Evolutionary conservation across 2,329 filamentous ascomycete genomes (phyloP), one percentile per base, ranked within the genome.

Genomic region (Westerdykella ornata): DNA sequence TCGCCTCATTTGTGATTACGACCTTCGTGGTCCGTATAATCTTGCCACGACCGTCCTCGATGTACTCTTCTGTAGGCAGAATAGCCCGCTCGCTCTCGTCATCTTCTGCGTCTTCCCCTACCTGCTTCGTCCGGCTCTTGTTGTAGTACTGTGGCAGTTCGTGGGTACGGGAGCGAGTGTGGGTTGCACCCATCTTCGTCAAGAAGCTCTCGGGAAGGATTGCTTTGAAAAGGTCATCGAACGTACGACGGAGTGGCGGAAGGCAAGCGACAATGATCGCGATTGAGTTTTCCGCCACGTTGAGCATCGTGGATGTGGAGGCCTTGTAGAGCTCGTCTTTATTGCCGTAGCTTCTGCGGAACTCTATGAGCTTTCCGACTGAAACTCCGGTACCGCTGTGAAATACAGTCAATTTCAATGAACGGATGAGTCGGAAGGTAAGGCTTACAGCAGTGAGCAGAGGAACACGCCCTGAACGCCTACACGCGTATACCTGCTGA

Each of bases 401-500:
- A 8, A 2, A 19, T 1, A n/a, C 2, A 18, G 22, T 53, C 20
- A 51, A 42, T 35, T 18, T 12, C 17, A 22, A 7, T n/a, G 20
- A 14, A n/a, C 8, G n/a, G n/a, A 11, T 5, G 4, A n/a, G 14
- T 18, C 11, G 28, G 7, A n/a, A n/a, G n/a, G n/a, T n/a, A n/a
- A n/a, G 3, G 38, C 54, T 40, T 48, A 59, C 56, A 52, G 48
- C 7, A 59, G 50, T n/a, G 53, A 54, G 1, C 55, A 47, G 1
- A 59, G 38, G 26, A 59, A 59, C 14, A 59, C 56, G 12, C 49
- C 49, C 9, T 54, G 53, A 5, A 59, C 56, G 29, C 56, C 56
- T 54, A 53, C 56, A 11, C 52, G 48, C 0, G 56, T 57, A 7
- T 52, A 53, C 30, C 50, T 56, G 1, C 49, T 47, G 9, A 59